Conservation (phyloP, 768 basidiomycete species). For the Cyathus striatus region DNA sequence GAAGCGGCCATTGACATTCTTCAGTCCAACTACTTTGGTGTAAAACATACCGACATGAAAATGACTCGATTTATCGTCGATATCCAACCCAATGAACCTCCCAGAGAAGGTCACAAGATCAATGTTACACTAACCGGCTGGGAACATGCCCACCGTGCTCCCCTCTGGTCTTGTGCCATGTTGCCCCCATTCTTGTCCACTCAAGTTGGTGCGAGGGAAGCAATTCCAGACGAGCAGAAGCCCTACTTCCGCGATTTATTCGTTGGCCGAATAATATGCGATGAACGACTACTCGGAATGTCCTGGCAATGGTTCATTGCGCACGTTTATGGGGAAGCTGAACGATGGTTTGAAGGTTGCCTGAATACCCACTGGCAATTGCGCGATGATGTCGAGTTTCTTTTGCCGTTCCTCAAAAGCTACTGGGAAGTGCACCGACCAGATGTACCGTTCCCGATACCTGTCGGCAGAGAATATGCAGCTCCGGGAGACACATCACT, state of each 20-base stretch:
- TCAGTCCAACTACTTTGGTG: conserved; percentile 16
- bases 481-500: conserved; percentile 1
- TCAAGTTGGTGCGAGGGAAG: conserved; percentile 11
- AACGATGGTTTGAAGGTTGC: conserved; percentile 25
- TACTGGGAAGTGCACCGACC: conserved; percentile 14
- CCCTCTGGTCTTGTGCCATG: conserved; percentile 25
- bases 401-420: conserved; percentile 13
- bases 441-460: conserved; percentile 9
- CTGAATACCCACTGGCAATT: conserved; percentile 19
- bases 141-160: conserved; percentile 22
- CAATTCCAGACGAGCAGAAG: conserved; percentile 17
- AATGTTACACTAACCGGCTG: conserved; percentile 18
- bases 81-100: conserved; percentile 6
- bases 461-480: conserved; percentile 11
- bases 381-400: conserved; percentile 14
- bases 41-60: conserved; percentile 21
- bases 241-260: conserved; percentile 13
- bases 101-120: conserved; percentile 7
- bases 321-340: conserved; percentile 18
- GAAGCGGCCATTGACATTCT: conserved; percentile 15
- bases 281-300: conserved; percentile 6
- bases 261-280: conserved; percentile 13
- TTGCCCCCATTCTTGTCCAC: conserved; percentile 19
- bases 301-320: conserved; percentile 18
- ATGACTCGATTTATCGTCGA: conserved; percentile 22